phyloP scores from a whole-genome alignment of 2,329 filamentous ascomycete species.

The Fusarium fujikuroi region DNA sequence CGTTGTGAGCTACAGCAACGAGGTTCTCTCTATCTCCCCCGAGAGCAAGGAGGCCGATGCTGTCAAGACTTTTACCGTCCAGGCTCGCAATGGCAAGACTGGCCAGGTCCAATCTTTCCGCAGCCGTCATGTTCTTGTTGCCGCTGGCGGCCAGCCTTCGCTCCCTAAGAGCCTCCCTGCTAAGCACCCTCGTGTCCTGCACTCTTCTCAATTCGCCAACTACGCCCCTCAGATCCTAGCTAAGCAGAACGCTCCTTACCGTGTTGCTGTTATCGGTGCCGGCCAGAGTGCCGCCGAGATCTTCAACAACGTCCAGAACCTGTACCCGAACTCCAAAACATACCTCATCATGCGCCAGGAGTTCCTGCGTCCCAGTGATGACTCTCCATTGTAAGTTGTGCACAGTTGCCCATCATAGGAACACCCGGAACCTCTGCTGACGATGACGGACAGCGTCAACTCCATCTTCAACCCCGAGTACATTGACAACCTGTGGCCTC shows the following conservation, averaged over 20 bases:
- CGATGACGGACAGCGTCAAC: slow-evolving; percentile 75
- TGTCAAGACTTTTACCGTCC: slow-evolving; percentile 74
- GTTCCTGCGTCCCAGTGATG: slow-evolving; percentile 89
- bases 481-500: slow-evolving; percentile 79
- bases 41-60: slow-evolving; percentile 60
- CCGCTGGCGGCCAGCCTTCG: slow-evolving; percentile 70
- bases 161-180: slow-evolving; percentile 77
- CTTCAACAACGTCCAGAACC: slow-evolving; percentile 84
- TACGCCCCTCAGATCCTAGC: slow-evolving; percentile 68
- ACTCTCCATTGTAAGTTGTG: slow-evolving; percentile 86
- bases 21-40: slow-evolving; percentile 78
- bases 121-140: slow-evolving; percentile 73
- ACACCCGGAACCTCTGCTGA: slow-evolving; percentile 39
- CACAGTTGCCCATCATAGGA: not conserved
- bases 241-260: slow-evolving; percentile 68
- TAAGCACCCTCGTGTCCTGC: slow-evolving; percentile 78
- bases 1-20: slow-evolving; percentile 78
- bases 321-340: slow-evolving; percentile 85
- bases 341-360: slow-evolving; percentile 83
- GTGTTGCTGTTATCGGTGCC: slow-evolving; percentile 85
- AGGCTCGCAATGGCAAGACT: slow-evolving; percentile 70
- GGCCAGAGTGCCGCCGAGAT: slow-evolving; percentile 97
- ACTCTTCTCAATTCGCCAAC: slow-evolving; percentile 87
- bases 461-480: slow-evolving; percentile 94
- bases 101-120: slow-evolving; percentile 63